These are phyloP conservation scores for Geosmithia putterillii DNA, from an alignment of 2,329 filamentous ascomycete species.

Conservation along the genomic window DNA sequence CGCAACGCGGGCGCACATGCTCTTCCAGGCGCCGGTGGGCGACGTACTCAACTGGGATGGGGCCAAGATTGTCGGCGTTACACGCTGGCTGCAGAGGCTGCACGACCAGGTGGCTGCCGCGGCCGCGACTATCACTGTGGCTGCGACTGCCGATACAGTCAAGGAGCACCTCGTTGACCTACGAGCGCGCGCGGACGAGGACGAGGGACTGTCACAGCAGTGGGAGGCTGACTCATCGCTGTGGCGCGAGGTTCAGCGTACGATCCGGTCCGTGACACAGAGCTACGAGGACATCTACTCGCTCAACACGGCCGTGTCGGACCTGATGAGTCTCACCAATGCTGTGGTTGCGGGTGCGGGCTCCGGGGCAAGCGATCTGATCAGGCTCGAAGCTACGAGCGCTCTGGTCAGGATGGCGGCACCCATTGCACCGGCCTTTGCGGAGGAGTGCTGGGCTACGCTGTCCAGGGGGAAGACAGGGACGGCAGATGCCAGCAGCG, in stretches of 20 bases:
- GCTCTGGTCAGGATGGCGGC: constrained; percentile 60
- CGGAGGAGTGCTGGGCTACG: constrained; percentile 67
- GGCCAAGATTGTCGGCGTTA: constrained; percentile 66
- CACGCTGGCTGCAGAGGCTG: constrained; percentile 65
- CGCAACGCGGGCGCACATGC: constrained; percentile 71
- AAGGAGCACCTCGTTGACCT: constrained; percentile 23
- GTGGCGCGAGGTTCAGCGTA: constrained; percentile 55
- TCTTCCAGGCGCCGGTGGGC: constrained; percentile 76
- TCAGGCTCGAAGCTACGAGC: constrained; percentile 37
- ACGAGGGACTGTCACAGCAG: constrained; percentile 18
- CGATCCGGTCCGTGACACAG: constrained; percentile 52
- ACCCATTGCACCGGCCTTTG: constrained; percentile 67
- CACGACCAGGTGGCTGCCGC: constrained; percentile 38
- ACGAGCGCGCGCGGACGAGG: constrained; percentile 12
- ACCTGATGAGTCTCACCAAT: constrained; percentile 75
- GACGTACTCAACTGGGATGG: constrained; percentile 86
- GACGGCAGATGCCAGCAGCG: too few relatives aligned
- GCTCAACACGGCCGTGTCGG: constrained; percentile 73
- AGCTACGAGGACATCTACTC: constrained; percentile 62
- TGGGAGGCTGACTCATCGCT: constrained; percentile 37
- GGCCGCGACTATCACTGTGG: constrained; percentile 3
- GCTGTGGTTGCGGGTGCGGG: constrained; percentile 24
- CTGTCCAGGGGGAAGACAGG: constrained; percentile 20
- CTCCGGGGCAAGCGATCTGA: constrained; percentile 22
- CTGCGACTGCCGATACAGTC: constrained; percentile 6